Base-by-base conservation (phyloP, 2,329 filamentous ascomycete genomes). In the Drechslerella coelobrocha region DNA sequence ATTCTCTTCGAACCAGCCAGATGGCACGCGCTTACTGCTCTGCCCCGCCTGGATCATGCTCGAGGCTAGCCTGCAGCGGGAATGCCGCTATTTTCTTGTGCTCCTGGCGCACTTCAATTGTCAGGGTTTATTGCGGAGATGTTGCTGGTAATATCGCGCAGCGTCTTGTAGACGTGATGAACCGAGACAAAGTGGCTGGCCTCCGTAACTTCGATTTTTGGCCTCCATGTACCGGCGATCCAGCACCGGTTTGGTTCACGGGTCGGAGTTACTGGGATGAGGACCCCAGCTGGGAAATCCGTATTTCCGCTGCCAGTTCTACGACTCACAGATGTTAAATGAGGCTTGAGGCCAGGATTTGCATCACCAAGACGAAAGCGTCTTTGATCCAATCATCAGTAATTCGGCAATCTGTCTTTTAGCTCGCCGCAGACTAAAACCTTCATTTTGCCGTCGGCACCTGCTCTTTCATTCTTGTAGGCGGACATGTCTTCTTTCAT, bases 1-100 rank as follows among this genome's bases (percentile, higher is more conserved):
- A 62, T 27, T 26, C 17, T 5, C 53, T 31, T 63, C 39, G 21
- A 34, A 1, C 10, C n/a, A n/a, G 19, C 45, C 2, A 37, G 19
- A 48, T 71, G 57, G 53, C 12, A 54, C n/a, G 26, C 2, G 66
- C 66, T 2, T 71, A 37, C 34, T 71, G 66, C 12, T 71, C 63
- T 21, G 66, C 66, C 2, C 41, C 47, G 7, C 6, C 34, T 0
- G 17, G 24, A 6, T 23, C 29, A 1, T 71, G 59, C 17, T 29
- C 31, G 10, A 27, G 17, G n/a, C 14, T 71, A 5, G 59, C n/a
- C 4, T 71, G 66, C 19, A 17, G 39, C 12, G 26, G 24, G 4
- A 26, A 10, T 2, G 34, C 66, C 10, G 52, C 47, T 5, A 51
- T 71, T 2, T n/a, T 31, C 27, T 26, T 71, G 3, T 71, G 66